Conservation (phyloP, 169 alveolate genomes). For the Plasmodium gallinaceum region DNA sequence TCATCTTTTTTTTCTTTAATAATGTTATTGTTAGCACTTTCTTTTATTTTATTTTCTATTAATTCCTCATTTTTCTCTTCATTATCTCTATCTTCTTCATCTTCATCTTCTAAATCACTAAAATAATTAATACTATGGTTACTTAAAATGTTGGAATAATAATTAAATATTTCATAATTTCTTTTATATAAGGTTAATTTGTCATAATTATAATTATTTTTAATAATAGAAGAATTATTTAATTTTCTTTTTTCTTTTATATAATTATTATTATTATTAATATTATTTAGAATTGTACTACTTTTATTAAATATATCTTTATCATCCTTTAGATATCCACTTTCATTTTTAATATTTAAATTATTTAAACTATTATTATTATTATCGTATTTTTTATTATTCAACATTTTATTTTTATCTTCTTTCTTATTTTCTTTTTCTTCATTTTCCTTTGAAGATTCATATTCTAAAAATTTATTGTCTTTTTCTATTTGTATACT, state of each 20-base stretch:
- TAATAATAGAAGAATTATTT: neutral
- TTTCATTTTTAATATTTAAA: neutral
- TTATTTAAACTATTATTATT: neutral
- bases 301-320: neutral
- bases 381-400: neutral
- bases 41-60: neutral
- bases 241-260: neutral
- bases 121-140: neutral
- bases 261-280: neutral
- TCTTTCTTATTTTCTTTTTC: neutral
- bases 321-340: neutral
- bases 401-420: neutral
- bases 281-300: neutral
- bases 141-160: slow-evolving; percentile 4
- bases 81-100: neutral
- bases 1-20: neutral
- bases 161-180: slow-evolving; percentile 1
- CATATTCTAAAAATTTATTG: neutral
- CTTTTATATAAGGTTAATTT: neutral
- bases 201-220: neutral
- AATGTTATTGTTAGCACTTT: neutral
- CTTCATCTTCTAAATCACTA: neutral
- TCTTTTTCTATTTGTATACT: neutral
- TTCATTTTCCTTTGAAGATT: neutral
- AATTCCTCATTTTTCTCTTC: neutral